phyloP scores from a whole-genome alignment of 805 yeast genomes.

The Vanderwaltozyma tropicalis region DNA sequence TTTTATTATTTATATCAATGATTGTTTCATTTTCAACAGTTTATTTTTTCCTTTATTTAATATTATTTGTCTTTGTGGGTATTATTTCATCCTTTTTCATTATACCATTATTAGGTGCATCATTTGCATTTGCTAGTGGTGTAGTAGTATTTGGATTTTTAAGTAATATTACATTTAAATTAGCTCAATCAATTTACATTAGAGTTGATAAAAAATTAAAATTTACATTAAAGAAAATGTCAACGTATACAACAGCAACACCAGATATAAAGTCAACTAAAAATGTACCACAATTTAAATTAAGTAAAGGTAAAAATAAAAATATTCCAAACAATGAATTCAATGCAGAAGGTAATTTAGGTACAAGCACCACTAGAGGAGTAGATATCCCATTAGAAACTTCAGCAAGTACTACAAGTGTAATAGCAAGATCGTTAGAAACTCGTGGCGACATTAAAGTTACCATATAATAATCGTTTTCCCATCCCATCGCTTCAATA shows the following conservation, averaged over 20 bases:
- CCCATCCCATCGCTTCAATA: too few species aligned
- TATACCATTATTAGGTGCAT: conserved; percentile 19
- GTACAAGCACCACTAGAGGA: not conserved
- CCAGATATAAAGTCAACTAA: not conserved
- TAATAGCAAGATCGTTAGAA: conserved; percentile 9
- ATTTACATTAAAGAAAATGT: conserved; percentile 1
- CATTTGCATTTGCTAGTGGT: conserved; percentile 22
- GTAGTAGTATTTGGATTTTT: conserved; percentile 22
- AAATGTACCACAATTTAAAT: too few species aligned
- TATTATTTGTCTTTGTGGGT: conserved; percentile 14
- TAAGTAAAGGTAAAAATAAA: not conserved
- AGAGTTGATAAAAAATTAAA: conserved; percentile 8
- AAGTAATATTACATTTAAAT: conserved; percentile 20
- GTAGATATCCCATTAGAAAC: not conserved
- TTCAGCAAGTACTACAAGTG: conserved; percentile 5
- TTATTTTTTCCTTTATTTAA: conserved; percentile 16
- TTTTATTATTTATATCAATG: conserved; percentile 3
- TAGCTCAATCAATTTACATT: conserved; percentile 18
- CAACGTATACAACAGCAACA: not conserved
- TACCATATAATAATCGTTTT: too few species aligned
- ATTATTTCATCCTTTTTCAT: conserved; percentile 18
- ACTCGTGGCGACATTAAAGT: not conserved
- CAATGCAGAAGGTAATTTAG: not conserved
- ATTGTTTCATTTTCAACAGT: conserved; percentile 17
- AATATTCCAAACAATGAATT: not conserved